Evolutionary conservation across 139 green algal genomes (phyloP).

Genomic region (Coelastrella sp.): DNA sequence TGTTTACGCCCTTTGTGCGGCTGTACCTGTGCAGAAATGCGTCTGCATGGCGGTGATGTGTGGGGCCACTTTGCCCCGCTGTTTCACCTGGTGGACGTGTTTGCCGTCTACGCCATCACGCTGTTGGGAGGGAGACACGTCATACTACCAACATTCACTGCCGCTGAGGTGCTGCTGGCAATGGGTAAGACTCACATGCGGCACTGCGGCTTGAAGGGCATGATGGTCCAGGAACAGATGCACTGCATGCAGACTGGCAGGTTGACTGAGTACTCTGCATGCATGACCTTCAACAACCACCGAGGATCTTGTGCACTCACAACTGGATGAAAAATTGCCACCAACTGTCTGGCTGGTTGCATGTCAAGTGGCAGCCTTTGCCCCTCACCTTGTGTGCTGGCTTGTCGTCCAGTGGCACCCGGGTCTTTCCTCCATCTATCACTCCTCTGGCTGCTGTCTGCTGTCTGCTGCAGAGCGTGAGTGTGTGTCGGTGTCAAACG

Average conservation of each 20-base stretch:
- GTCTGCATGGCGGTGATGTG: conserved; percentile 76
- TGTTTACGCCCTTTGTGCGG: not conserved
- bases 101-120: conserved; percentile 91
- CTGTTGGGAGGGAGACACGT: conserved; percentile 87
- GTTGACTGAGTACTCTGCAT: too few species aligned
- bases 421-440: not conserved
- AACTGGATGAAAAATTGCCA: too few species aligned
- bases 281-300: too few species aligned
- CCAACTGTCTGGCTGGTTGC: too few species aligned
- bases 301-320: too few species aligned
- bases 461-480: conserved; percentile 78
- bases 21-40: conserved; percentile 74
- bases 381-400: too few species aligned
- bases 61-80: conserved; percentile 93
- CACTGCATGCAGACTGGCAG: too few species aligned
- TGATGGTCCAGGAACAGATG: too few species aligned
- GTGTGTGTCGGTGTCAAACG: conserved; percentile 80
- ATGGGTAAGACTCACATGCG: conserved; percentile 65
- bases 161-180: conserved; percentile 67
- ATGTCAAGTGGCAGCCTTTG: too few species aligned
- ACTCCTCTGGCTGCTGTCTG: not conserved
- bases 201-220: not conserved
- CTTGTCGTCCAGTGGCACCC: not conserved
- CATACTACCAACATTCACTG: conserved; percentile 74
- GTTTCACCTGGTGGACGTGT: conserved; percentile 96